Evolutionary conservation across 495 filamentous ascomycete genomes (phyloP), one percentile per base, ranked within the genome.

Genomic region (Aspergillus panamensis): DNA sequence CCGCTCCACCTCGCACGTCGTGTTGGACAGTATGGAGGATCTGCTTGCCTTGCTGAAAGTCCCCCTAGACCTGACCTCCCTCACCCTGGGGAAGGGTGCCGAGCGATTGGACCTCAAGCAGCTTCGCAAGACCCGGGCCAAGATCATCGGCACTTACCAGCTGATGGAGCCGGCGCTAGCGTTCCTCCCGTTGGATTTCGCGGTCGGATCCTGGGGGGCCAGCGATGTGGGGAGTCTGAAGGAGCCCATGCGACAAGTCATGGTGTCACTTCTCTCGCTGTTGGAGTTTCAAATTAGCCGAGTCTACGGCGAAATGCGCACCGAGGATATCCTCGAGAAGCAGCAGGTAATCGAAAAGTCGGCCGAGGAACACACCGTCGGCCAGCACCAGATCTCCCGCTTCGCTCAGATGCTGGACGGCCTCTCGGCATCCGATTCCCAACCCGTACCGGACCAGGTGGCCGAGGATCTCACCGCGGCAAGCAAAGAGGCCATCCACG

Each of bases 1-100:
- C 3, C 67, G 62, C 17, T 76, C 74, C 6, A 77, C 73, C 25
- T 76, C 74, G 3, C 63, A 68, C 32, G 55, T 67, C 1, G 67
- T 74, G 1, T 61, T 75, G 7, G 68, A 69, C 32, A 66, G 61
- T 14, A 69, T 76, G 51, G 69, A 75, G 54, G 68, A 63, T 8
- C 53, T 76, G 3, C 49, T 69, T 2, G 62, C 61, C 19, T 55
- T 70, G 1, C 57, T 76, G 1, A 73, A 69, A 57, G 47, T 51
- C 6, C 67, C 74, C 0, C 44, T 75, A 21, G 65, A 55, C 0
- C 31, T 60, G 32, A 62, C 65, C 7, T 40, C 39, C 19, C 33
- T 25, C 8, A 51, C 58, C 2, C 19, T 63, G 8, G 47, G 43
- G 13, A 54, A 57, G 19, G 16, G 31, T 0, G 33, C 42, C 8